Conservation (phyloP, 192 early-diverging fungal species). For the Coemansia interrupta region DNA sequence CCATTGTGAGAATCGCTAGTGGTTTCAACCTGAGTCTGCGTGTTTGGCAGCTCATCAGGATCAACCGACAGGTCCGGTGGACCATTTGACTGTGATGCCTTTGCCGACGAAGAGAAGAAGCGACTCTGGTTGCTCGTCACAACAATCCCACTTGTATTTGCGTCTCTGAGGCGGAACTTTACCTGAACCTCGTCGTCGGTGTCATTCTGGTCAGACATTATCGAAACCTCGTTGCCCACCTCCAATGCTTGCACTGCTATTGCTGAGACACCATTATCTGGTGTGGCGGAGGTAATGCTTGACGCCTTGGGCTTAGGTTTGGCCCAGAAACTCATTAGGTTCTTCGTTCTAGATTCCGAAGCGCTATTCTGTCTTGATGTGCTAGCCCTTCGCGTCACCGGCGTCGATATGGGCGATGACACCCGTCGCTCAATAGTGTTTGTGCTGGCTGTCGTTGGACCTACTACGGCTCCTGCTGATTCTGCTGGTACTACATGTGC, state of each 20-base stretch:
- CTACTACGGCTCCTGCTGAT: neutral
- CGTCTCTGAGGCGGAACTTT: conserved; percentile 24
- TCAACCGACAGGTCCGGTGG: neutral
- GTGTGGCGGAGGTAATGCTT: neutral
- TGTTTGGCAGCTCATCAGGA: neutral
- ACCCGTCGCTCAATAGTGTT: neutral
- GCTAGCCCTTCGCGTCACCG: conserved; percentile 6
- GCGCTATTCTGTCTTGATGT: conserved; percentile 2
- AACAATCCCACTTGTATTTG: conserved; percentile 5
- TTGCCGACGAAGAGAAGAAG: conserved; percentile 22
- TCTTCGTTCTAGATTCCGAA: conserved; percentile 6
- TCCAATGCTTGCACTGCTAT: neutral
- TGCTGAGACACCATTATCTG: neutral
- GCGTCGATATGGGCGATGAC: neutral
- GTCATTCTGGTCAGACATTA: neutral
- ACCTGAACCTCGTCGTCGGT: conserved; percentile 10
- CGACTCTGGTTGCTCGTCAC: conserved; percentile 24
- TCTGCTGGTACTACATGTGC: neutral
- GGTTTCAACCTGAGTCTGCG: neutral
- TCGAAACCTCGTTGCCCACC: neutral
- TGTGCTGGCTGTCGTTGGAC: no score
- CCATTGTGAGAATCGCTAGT: neutral
- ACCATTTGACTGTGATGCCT: neutral
- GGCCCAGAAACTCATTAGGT: conserved; percentile 27
- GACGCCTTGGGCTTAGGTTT: conserved; percentile 2